phyloP scores from a whole-genome alignment of 148 eudicot species.

The Silene latifolia region DNA sequence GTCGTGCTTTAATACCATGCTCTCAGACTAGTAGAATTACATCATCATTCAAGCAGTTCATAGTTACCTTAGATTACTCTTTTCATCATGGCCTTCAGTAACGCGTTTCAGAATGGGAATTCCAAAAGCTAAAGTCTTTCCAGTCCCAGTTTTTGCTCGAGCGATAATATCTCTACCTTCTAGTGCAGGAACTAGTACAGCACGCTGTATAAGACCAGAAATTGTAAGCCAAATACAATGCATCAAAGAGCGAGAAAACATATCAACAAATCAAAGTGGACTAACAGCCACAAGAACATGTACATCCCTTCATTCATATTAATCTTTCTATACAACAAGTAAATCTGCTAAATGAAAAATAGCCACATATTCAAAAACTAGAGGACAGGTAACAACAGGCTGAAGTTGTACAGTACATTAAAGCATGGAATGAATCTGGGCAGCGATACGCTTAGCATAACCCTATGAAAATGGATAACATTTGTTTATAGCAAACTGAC shows the following conservation, averaged over 20 bases:
- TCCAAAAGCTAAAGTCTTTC: conserved; percentile 93
- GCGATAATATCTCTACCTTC: conserved; percentile 87
- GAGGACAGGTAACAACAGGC: too few species aligned
- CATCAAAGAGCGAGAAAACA: conserved; percentile 3
- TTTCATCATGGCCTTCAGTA: conserved; percentile 49
- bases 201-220: conserved; percentile 45
- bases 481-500: too few species aligned
- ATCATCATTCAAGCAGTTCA: not conserved
- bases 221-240: not conserved
- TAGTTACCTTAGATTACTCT: conserved; percentile 51
- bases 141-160: conserved; percentile 98
- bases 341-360: too few species aligned
- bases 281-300: not conserved
- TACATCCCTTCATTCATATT: not conserved
- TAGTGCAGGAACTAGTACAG: conserved; percentile 68
- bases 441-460: too few species aligned
- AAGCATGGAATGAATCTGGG: too few species aligned
- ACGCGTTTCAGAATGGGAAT: conserved; percentile 82
- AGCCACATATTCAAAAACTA: too few species aligned
- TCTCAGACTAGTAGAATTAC: not conserved
- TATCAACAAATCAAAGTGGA: not conserved
- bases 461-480: too few species aligned
- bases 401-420: too few species aligned
- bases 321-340: too few species aligned
- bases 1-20: conserved; percentile 10